Base-by-base conservation (phyloP, 2,329 filamentous ascomycete genomes). In the Chalaropsis ovoidea region DNA sequence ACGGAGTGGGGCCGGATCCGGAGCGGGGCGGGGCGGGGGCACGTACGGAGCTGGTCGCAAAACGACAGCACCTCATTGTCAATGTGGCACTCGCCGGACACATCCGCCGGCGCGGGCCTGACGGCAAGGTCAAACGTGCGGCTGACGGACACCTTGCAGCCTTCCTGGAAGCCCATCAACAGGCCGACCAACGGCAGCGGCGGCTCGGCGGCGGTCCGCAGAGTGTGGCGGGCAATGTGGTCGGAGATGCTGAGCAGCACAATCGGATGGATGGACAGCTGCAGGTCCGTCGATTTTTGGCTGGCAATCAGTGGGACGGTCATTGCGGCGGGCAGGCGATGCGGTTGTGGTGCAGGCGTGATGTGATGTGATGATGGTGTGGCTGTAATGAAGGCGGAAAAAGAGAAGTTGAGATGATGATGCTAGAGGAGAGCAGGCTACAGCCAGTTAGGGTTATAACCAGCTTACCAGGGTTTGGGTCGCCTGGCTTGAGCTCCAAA, bases 221-320 rank as follows among this genome's bases (percentile, higher is more conserved):
- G 81, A 0, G 87, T 89, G 75, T 96, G 92, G 68, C 94, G 85
- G 67, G 93, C 95, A 74, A 97, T 91, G 75, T 95, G 95, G 76
- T 99, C 94, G 70, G 93, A 96, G 72, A 99, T 94, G 69, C 89
- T 95, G 76, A 99, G 89, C 70, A 97, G 87, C 63, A 96, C 92
- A 61, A 99, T 86, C 31, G 94, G 94, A 72, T 99, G 94, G 19
- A 99, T 84, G 71, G 91, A 85, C 65, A 91, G 85, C 69, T 90
- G 87, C 56, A 95, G 84, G 75, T 94, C 89, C 52, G 82, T 82
- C 70, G 84, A 81, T 75, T 85, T 87, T 71, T 85, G 81, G 67
- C 79, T 80, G 5, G 86, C 89, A 60, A 90, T 74, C 68, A 89
- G 54, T 7, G 47, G 35, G 45, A 22, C 31, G 15, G 11, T 42